phyloP scores from a whole-genome alignment of 140 eudicot genomes.

The Oenanthe javanica region DNA sequence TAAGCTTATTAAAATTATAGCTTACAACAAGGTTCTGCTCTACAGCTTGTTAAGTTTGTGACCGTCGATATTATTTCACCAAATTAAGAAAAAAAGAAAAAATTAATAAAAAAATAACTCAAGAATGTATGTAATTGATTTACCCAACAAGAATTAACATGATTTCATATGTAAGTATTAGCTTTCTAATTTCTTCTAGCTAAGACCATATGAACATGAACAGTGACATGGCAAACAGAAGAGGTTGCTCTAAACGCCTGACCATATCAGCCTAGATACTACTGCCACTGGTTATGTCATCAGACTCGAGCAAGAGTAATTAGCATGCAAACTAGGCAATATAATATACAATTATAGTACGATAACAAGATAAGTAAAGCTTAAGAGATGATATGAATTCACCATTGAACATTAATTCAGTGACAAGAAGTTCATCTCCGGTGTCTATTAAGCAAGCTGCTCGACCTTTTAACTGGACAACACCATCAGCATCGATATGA shows the following conservation, averaged over 20 bases:
- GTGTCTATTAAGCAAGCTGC: conserved; percentile 96
- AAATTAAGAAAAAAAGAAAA: not conserved
- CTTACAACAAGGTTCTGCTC: not conserved
- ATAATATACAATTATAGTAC: not conserved
- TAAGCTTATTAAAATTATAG: not conserved
- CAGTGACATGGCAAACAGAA: not conserved
- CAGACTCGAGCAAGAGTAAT: not conserved
- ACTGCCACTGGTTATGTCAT: not conserved
- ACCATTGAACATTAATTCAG: conserved; percentile 98
- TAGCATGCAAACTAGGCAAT: not conserved
- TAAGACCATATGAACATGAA: not conserved
- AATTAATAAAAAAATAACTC: too few relatives aligned
- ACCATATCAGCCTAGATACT: not conserved
- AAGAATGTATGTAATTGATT: not conserved
- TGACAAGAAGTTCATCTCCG: conserved; percentile 96
- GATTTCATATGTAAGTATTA: not conserved
- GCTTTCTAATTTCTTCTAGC: not conserved
- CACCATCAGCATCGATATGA: conserved; percentile 86
- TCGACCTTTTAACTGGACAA: conserved; percentile 92
- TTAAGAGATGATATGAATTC: conserved; percentile 8
- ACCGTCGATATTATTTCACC: not conserved
- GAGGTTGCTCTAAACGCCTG: not conserved
- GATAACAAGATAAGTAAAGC: conserved; percentile 2
- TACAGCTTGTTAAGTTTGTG: not conserved
- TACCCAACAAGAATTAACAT: not conserved